Base-by-base conservation (phyloP, 2,329 filamentous ascomycete genomes). In the Neofusicoccum sp. region DNA sequence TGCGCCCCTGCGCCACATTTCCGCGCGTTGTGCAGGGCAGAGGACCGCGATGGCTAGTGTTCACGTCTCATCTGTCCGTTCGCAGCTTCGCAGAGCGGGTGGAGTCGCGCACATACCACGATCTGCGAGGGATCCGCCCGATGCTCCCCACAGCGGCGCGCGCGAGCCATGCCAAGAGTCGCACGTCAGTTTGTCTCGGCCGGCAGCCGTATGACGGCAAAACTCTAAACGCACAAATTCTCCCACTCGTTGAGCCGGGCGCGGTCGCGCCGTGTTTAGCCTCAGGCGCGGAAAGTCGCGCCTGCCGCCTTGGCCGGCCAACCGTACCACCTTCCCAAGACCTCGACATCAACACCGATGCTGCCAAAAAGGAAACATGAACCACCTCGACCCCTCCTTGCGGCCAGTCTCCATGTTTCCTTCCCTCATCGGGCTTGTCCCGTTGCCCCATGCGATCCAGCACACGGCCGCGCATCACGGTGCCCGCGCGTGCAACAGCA, bases 51-150 rank as follows among this genome's bases (percentile, higher is more conserved):
- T n/a, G n/a, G n/a, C n/a, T n/a, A n/a, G 41, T 7, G 40, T 43
- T 41, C n/a, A 6, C 5, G 40, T n/a, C 24, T 43, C 40, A 20
- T 20, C 24, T 43, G 11, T 6, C 4, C 40, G 20, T 6, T 7
- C 6, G 16, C 40, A n/a, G n/a, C 12, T 9, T 6, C 4, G 43
- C 11, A 26, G 34, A 14, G 34, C 24, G 34, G 20, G 38, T 12
- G 40, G 40, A 56, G 51, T 34, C n/a, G 26, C 49, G 49, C 49
- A 54, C 36, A 40, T 26, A 31, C 51, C 26, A 56, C n/a, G 51
- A 56, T 56, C 51, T 56, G 51, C 51, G 28, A 56, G 38, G 51
- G 51, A 56, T 56, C 51, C 26, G 40, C 45, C 14, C 36, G 36
- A n/a, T 16, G 30, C 45, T 48, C 28, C 20, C 51, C 49, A n/a